A percentile compares a stretch with the other conserved stretches of the same genome.
phyloP scores from a whole-genome alignment of 371 early-diverging fungal species.

The Coemansia sp. region DNA sequence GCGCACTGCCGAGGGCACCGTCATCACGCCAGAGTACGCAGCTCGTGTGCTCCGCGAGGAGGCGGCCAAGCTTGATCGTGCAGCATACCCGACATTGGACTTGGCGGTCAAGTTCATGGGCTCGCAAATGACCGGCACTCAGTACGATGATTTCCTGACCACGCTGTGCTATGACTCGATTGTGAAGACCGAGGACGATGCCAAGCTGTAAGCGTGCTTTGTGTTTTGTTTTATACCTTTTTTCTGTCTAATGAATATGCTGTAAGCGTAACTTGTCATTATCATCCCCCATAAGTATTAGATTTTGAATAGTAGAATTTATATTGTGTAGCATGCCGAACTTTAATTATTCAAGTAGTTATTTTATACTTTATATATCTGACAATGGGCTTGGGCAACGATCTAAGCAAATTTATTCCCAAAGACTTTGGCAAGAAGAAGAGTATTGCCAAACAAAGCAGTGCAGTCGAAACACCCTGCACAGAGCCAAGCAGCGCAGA shows the following conservation, averaged over 20 bases:
- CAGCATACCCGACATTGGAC: conserved; percentile 65
- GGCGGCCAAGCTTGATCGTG: conserved; percentile 69
- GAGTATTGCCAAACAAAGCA: not conserved
- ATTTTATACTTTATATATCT: not conserved
- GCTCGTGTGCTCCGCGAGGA: conserved; percentile 83
- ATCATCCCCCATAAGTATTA: not conserved
- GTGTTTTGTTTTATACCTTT: not conserved
- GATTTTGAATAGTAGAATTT: no score
- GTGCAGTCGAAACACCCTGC: no score
- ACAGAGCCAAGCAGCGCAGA: not conserved
- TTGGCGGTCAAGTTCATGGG: conserved; percentile 76
- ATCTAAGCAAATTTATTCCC: conserved; percentile 46
- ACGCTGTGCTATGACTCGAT: conserved; percentile 78
- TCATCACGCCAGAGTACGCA: conserved; percentile 73
- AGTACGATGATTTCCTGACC: conserved; percentile 91
- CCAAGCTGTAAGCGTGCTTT: conserved; percentile 37
- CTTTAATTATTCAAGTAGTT: not conserved
- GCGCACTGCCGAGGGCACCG: conserved; percentile 75
- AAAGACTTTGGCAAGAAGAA: conserved; percentile 49
- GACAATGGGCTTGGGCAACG: conserved; percentile 40
- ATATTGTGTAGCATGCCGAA: not conserved
- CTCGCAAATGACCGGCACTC: conserved; percentile 76
- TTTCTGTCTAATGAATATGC: not conserved
- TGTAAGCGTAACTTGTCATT: not conserved
- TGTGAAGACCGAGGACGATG: conserved; percentile 33